phyloP scores from a whole-genome alignment of 2,329 filamentous ascomycete genomes.

The Phyllosticta citribraziliensis region DNA sequence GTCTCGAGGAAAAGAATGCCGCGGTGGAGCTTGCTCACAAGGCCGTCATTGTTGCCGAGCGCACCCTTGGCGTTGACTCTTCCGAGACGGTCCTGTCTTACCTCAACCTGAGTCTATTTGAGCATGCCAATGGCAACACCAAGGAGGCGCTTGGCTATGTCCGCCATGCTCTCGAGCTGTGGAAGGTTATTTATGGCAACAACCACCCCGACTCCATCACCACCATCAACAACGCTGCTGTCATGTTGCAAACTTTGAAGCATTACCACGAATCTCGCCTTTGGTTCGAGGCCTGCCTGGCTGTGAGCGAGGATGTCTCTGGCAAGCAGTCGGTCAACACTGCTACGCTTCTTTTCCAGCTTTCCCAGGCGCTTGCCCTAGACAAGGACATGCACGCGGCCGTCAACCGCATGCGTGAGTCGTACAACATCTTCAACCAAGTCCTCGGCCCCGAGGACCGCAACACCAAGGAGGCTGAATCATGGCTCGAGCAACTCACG shows the following conservation, averaged over 20 bases:
- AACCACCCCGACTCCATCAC: constrained; percentile 97
- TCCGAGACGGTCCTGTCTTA: constrained; percentile 92
- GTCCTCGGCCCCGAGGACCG: constrained; percentile 84
- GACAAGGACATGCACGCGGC: constrained; percentile 90
- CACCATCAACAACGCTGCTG: constrained; percentile 95
- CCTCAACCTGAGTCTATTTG: constrained; percentile 87
- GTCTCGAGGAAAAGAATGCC: constrained; percentile 93
- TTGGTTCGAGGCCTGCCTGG: constrained; percentile 92
- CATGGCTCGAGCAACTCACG: constrained; percentile 91
- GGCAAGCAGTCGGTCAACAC: constrained; percentile 86
- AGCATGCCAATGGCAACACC: constrained; percentile 87
- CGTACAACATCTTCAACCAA: constrained; percentile 86
- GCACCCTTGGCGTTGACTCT: constrained; percentile 87
- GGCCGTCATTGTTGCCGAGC: constrained; percentile 89
- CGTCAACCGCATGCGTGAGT: constrained; percentile 88
- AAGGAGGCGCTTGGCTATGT: constrained; percentile 79
- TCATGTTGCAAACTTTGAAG: constrained; percentile 96
- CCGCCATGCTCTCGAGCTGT: constrained; percentile 84
- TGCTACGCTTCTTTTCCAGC: constrained; percentile 91
- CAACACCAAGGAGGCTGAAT: constrained; percentile 96
- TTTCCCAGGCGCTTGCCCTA: constrained; percentile 89
- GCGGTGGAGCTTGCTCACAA: constrained; percentile 94
- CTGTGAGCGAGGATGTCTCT: constrained; percentile 80
- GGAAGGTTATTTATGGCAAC: constrained; percentile 92
- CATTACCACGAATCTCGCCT: constrained; percentile 87